Evolutionary conservation across 169 alveolate species (phyloP), one percentile per base, ranked within the genome.

Genomic region (Pseudocohnilembus persalinus): DNA sequence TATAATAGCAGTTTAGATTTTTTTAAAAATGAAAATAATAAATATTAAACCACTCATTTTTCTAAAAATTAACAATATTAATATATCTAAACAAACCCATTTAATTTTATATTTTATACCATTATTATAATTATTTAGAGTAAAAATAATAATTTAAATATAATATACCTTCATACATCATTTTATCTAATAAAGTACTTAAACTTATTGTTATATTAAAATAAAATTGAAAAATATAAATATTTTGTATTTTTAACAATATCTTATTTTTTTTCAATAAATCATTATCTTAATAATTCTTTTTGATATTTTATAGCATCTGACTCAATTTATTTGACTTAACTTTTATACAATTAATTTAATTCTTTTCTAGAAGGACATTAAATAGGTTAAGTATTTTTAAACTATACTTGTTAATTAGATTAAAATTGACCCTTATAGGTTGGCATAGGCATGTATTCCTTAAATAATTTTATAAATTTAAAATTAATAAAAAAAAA

Each of bases 361-460:
- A 77, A 33, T 32, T 32, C 82, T 33, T 33, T 11, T 0, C 82
- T 31, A 1, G 82, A 77, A 32, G 82, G 82, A 25, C 82, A 77
- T 15, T 33, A 64, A 0, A 34, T 27, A 20, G 72, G 33, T n/a
- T 63, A 32, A 31, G 30, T 33, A 77, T 77, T 68, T 77, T 77
- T 72, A 27, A 33, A 77, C 27, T 77, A 63, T 32, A 63, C 33
- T 0, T 33, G 33, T 28, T 33, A 77, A 1, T 64, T 77, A 0
- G 82, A 33, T 11, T 72, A 31, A 77, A 33, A 77, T 27, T 77
- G 25, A 32, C 63, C 82, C 29, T 63, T 63, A 77, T 15, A 63
- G 33, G 82, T 31, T 1, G 82, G 82, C 30, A 31, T 76, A 20
- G 28, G 35, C 29, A 6, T 6, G 35, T 76, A 29, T 20, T 30